These are phyloP conservation scores for Parachaetomium inaequale DNA, from an alignment of 495 filamentous ascomycete genomes.

Conservation along the genomic window DNA sequence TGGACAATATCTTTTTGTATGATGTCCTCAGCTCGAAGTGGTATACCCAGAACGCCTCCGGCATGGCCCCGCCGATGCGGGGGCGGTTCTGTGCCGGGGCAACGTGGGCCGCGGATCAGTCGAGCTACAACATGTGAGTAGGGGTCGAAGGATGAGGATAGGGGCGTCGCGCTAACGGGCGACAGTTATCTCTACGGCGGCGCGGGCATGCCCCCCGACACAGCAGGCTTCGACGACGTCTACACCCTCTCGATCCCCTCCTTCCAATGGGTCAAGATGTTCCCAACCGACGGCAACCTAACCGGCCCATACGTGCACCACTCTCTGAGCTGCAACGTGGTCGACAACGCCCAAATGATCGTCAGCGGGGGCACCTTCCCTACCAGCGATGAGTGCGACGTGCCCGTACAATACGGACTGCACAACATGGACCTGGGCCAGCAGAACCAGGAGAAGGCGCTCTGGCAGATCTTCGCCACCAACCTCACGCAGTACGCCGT, in stretches of 20 bases:
- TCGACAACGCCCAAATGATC: conserved; percentile 57
- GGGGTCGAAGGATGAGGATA: too few species aligned
- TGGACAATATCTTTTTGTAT: conserved; percentile 48
- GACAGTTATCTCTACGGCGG: conserved; percentile 54
- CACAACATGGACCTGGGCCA: conserved; percentile 56
- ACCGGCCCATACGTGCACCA: conserved; percentile 41
- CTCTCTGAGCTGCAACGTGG: conserved; percentile 50
- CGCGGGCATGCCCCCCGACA: conserved; percentile 37
- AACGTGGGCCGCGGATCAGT: conserved; percentile 51
- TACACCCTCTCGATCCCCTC: conserved; percentile 55
- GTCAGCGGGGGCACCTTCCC: conserved; percentile 67
- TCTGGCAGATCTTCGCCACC: conserved; percentile 28
- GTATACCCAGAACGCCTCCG: conserved; percentile 52
- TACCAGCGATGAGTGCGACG: conserved; percentile 62
- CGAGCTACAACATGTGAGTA: conserved; percentile 54
- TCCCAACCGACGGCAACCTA: conserved; percentile 31
- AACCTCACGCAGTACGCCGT: conserved; percentile 55
- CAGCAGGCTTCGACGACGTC: conserved; percentile 51
- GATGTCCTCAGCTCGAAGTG: conserved; percentile 51
- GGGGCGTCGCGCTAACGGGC: background rate
- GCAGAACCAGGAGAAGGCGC: conserved; percentile 32
- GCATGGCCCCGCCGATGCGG: conserved; percentile 42
- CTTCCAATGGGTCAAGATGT: conserved; percentile 55
- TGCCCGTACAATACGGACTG: conserved; percentile 56
- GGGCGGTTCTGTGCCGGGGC: conserved; percentile 54